Evolutionary conservation across 192 early-diverging fungal species (phyloP).

Genomic region (Rhizophagus prolifer): DNA sequence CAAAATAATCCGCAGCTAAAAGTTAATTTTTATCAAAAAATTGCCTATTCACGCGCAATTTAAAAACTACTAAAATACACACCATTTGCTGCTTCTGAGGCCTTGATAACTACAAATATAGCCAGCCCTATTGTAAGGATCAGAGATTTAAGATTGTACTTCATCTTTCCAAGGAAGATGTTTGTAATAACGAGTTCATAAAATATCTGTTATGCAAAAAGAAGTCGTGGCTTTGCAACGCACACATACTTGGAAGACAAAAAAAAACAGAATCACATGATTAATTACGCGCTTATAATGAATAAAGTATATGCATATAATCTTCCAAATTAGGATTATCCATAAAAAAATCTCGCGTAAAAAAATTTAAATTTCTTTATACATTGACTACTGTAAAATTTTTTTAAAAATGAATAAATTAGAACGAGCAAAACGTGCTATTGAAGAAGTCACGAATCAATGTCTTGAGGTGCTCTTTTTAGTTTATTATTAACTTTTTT

Average conservation of each 20-base stretch:
- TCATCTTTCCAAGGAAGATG: not conserved
- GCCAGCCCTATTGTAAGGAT: not conserved
- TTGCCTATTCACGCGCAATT: not conserved
- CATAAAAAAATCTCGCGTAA: too few species aligned
- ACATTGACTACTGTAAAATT: too few species aligned
- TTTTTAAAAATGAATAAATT: not conserved
- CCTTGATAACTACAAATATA: not conserved
- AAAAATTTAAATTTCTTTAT: too few species aligned
- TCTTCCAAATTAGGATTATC: too few species aligned
- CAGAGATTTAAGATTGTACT: conserved; percentile 1
- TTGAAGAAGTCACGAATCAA: not conserved
- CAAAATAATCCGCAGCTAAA: conserved; percentile 29
- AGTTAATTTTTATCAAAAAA: not conserved
- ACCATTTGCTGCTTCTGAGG: not conserved
- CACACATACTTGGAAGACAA: too few species aligned
- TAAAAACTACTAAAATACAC: not conserved
- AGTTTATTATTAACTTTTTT: not conserved
- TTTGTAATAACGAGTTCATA: too few species aligned
- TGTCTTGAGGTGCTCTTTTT: not conserved
- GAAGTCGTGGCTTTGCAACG: too few species aligned
- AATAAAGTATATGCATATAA: too few species aligned
- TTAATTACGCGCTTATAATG: too few species aligned
- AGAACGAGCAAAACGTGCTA: not conserved
- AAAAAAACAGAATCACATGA: too few species aligned
- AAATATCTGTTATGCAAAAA: too few species aligned